Conservation (phyloP, 2,329 filamentous ascomycete species). For the Ilyonectria destructans region DNA sequence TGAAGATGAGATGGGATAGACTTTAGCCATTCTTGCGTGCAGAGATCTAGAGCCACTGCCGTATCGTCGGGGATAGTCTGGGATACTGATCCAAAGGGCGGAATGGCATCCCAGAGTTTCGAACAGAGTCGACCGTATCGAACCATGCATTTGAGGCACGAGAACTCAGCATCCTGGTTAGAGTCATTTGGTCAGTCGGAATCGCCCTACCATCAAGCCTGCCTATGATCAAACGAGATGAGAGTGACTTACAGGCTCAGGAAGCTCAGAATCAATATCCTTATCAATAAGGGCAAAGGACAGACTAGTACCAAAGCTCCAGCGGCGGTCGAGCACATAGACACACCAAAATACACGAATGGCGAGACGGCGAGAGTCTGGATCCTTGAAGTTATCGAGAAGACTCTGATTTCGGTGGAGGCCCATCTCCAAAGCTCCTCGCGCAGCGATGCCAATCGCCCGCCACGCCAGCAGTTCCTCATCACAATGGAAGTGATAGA, state of each 20-base stretch:
- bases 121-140: too few relatives aligned
- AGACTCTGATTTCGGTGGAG: constrained; percentile 64
- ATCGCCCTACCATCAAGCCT: too few relatives aligned
- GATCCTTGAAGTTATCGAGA: constrained; percentile 22
- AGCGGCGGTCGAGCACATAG: constrained; percentile 67
- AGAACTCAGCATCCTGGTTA: neutral
- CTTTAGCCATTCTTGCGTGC: too few relatives aligned
- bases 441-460: constrained; percentile 62
- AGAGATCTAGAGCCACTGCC: too few relatives aligned
- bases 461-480: constrained; percentile 50
- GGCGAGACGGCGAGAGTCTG: constrained; percentile 50
- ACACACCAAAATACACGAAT: constrained; percentile 66
- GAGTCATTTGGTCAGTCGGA: neutral
- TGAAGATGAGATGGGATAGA: too few relatives aligned
- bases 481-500: constrained; percentile 62
- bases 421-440: constrained; percentile 65
- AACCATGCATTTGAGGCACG: too few relatives aligned
- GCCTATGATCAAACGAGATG: too few relatives aligned
- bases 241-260: constrained; percentile 56
- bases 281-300: constrained; percentile 65
- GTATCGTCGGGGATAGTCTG: too few relatives aligned
- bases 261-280: constrained; percentile 65
- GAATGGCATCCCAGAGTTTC: too few relatives aligned
- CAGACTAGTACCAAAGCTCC: constrained; percentile 67
- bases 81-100: too few relatives aligned